phyloP scores from a whole-genome alignment of 768 basidiomycete genomes.

The Mycena indigotica region DNA sequence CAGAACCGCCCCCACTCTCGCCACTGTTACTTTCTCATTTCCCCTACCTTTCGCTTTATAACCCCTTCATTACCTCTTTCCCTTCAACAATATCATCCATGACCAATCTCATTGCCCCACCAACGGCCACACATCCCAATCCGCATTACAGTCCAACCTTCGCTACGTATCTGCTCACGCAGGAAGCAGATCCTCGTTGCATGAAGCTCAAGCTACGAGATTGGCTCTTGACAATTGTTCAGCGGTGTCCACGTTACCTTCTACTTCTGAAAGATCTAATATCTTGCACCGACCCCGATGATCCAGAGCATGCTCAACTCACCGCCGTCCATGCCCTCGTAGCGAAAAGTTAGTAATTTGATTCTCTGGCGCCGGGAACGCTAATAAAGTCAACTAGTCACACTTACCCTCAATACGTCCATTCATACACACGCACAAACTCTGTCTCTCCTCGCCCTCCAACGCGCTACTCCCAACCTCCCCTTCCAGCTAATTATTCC shows the following conservation, averaged over 20 bases:
- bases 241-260: constrained; percentile 85
- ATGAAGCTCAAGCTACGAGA: constrained; percentile 77
- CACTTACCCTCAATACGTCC: constrained; percentile 74
- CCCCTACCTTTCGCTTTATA: constrained; percentile 86
- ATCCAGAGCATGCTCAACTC: constrained; percentile 68
- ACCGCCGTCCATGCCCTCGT: constrained; percentile 64
- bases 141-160: constrained; percentile 55
- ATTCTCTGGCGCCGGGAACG: too few relatives aligned
- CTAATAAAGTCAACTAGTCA: constrained; percentile 51
- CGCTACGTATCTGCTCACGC: constrained; percentile 59
- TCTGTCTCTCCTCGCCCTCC: constrained; percentile 73
- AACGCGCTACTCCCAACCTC: constrained; percentile 73
- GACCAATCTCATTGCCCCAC: constrained; percentile 50
- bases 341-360: constrained; percentile 62
- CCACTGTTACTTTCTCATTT: constrained; percentile 77
- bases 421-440: constrained; percentile 79
- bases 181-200: constrained; percentile 71
- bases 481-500: constrained; percentile 79
- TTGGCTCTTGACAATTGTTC: constrained; percentile 86
- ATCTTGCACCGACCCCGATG: constrained; percentile 60
- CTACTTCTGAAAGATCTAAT: constrained; percentile 83
- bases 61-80: constrained; percentile 81
- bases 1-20: constrained; percentile 43
- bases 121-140: constrained; percentile 40
- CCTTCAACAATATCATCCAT: constrained; percentile 64